Evolutionary conservation across 2,329 filamentous ascomycete species (phyloP), one percentile per base, ranked within the genome.

Genomic region (Colletotrichum sp.): DNA sequence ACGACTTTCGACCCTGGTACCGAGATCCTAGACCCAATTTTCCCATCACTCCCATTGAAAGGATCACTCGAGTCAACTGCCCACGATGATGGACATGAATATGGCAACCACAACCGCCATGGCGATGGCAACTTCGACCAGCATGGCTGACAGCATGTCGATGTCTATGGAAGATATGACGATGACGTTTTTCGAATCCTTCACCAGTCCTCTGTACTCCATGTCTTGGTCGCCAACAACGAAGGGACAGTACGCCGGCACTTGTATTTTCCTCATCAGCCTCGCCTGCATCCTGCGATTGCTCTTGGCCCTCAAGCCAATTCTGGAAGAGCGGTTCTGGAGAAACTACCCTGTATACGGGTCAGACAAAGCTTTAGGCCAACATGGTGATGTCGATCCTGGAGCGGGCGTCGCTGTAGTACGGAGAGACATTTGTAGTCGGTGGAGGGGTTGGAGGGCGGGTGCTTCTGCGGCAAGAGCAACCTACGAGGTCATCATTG

Each of bases 181-280:
- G 3, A 84, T 84, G 82, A 86, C 87, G 79, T 83, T 90, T 78
- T 97, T 97, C 89, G 92, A 93, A 78, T 90, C 85, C 74, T 86
- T 83, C 61, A 79, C 80, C 67, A 91, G 89, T 4, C 83, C 90
- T 0, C 87, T 92, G 76, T 92, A 86, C 85, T 93, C 95, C 13
- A 83, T 85, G 21, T 83, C 88, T 68, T 99, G 96, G 95, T 94
- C 94, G 4, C 96, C 96, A 7, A 85, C 82, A 26, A 92, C 86
- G 48, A 86, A 89, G 6, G 95, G 93, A 79, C 86, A 90, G 74
- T 99, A 98, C 84, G 95, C 95, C 3, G 96, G 92, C 71, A 98
- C 95, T 30, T 98, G 96, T 88, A 94, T 98, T 83, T 98, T 98
- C 86, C 90, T 98, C 74, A 93, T 98, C 82, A 79, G 94, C 43